phyloP scores from a whole-genome alignment of 2,329 filamentous ascomycete species.

The Aspergillus sp. region DNA sequence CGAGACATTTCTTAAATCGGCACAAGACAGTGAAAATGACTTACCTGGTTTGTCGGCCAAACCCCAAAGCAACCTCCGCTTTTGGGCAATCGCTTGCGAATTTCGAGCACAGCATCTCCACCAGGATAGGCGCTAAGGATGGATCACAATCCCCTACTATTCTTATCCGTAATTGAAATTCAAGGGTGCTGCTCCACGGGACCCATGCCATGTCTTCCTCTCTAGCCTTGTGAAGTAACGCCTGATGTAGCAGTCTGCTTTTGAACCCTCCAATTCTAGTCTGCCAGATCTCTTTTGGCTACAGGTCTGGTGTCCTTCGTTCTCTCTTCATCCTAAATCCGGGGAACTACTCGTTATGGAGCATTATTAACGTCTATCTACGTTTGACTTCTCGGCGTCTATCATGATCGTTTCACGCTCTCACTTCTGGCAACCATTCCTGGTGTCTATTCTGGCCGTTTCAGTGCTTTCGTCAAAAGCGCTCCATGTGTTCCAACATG shows the following conservation, averaged over 20 bases:
- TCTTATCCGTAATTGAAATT: too few relatives aligned
- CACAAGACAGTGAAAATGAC: background rate
- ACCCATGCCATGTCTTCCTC: too few relatives aligned
- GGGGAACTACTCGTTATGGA: background rate
- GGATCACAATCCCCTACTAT: too few relatives aligned
- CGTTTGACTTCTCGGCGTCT: background rate
- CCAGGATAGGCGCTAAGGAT: too few relatives aligned
- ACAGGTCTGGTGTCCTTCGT: background rate
- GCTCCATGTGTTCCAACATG: slow-evolving; percentile 22
- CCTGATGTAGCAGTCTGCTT: background rate
- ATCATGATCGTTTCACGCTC: slow-evolving; percentile 18
- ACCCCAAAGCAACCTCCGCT: too few relatives aligned
- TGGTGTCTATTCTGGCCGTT: slow-evolving; percentile 21
- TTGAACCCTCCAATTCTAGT: background rate
- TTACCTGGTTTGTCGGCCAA: too few relatives aligned
- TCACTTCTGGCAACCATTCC: slow-evolving; percentile 16
- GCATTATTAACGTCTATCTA: background rate
- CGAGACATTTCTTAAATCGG: background rate
- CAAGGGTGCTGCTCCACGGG: too few relatives aligned
- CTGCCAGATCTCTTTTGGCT: background rate
- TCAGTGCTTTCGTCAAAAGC: slow-evolving; percentile 20
- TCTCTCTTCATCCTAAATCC: background rate
- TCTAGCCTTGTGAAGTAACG: too few relatives aligned
- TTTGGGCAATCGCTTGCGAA: too few relatives aligned
- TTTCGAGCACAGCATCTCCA: too few relatives aligned